Conservation (phyloP, 495 filamentous ascomycete species). For the Sporormia fimetaria region DNA sequence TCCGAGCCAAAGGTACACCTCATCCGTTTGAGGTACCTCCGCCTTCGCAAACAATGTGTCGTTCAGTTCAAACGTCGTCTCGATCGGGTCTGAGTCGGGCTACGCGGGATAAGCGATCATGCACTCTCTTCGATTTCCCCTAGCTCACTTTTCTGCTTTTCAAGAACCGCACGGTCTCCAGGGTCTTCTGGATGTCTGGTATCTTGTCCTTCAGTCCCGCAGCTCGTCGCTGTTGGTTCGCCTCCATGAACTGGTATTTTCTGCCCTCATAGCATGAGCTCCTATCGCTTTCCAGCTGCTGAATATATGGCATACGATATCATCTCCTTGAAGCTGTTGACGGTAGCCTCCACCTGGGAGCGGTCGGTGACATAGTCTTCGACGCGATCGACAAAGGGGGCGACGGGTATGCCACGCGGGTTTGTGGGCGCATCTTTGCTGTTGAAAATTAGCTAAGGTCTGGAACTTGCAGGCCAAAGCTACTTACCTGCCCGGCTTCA, state of each 20-base stretch:
- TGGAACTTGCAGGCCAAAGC: neutral
- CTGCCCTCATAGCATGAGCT: conserved; percentile 32
- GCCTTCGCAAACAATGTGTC: conserved; percentile 92
- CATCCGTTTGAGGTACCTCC: conserved; percentile 65
- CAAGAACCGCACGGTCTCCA: conserved; percentile 83
- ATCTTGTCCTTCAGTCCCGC: conserved; percentile 84
- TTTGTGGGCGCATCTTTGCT: conserved; percentile 58
- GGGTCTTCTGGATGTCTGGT: conserved; percentile 93
- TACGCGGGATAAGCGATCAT: no score
- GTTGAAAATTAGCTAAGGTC: conserved; percentile 6
- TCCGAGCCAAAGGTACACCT: conserved; percentile 94
- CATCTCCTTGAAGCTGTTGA: conserved; percentile 97
- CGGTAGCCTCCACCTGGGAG: conserved; percentile 75
- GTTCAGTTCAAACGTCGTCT: conserved; percentile 92
- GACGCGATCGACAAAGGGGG: conserved; percentile 94
- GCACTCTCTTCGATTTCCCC: no score
- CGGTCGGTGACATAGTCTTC: conserved; percentile 85
- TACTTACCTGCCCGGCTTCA: neutral
- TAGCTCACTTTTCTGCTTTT: conserved; percentile 49
- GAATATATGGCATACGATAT: conserved; percentile 49
- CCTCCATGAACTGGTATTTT: conserved; percentile 99
- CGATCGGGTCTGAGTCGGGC: conserved; percentile 50
- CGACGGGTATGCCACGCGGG: conserved; percentile 84
- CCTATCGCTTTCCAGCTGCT: neutral
- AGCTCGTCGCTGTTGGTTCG: conserved; percentile 76